Evolutionary conservation across 2,329 filamentous ascomycete species (phyloP), one percentile per base, ranked within the genome.

Genomic region (Sporothrix luriei): DNA sequence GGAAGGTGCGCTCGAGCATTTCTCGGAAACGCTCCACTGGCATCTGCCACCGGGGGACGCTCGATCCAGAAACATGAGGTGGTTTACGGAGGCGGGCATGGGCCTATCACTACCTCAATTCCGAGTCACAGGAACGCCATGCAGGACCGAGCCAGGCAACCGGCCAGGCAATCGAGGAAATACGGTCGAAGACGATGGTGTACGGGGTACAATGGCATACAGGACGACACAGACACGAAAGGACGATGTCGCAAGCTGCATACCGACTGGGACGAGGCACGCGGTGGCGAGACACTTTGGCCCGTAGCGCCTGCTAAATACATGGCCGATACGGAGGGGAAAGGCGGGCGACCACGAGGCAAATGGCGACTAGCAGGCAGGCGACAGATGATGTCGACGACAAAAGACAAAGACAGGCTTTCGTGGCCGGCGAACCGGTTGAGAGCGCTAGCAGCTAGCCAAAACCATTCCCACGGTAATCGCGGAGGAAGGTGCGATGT

Each of bases 401-500:
- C 19, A 52, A 19, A 19, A 59, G 16, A 43, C 59, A 62, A 62
- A 62, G 33, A 24, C 55, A n/a, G 59, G 1, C 40, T 26, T 26
- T 46, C 4, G 40, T 62, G 24, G 24, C 61, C 43, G 24, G 61
- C 24, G 24, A 33, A 46, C 57, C n/a, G 26, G 57, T 19, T 26
- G 57, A 26, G 26, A 16, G 40, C 61, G 16, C 61, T 64, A 64
- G 24, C 43, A n/a, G 16, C 62, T 51, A 65, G 62, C 26, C 62
- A 33, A 65, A 65, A 65, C 62, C 62, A 51, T 46, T 40, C 62
- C 62, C 26, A 38, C 38, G 62, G 61, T 46, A 65, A 52, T 62
- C 57, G 57, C 19, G 57, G 43, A 77, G 24, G 26, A 59, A 52
- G 26, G 46, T 48, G 29, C 33, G 48, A 43, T 52, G 46, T 33